phyloP scores from a whole-genome alignment of 768 basidiomycete genomes.

The Cyclocybe cylindracea region DNA sequence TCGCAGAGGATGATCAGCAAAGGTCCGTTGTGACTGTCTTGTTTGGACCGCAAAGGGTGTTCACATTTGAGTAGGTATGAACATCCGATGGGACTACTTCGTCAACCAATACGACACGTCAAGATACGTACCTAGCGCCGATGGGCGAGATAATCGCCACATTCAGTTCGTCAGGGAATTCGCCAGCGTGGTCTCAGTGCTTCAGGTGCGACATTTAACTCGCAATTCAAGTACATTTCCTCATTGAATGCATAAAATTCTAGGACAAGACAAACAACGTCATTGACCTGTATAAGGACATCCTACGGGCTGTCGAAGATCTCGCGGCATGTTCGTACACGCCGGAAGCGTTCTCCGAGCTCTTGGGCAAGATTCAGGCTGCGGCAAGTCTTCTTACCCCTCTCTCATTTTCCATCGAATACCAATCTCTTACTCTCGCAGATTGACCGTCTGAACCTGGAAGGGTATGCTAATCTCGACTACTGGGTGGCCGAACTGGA shows the following conservation, averaged over 20 bases:
- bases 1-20: constrained; percentile 90
- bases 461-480: constrained; percentile 94
- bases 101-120: constrained; percentile 91
- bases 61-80: constrained; percentile 66
- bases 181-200: constrained; percentile 86
- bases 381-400: constrained; percentile 53
- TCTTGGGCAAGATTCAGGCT: constrained; percentile 79
- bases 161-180: constrained; percentile 95
- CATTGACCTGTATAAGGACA: constrained; percentile 89
- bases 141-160: constrained; percentile 83
- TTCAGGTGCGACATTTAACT: constrained; percentile 59
- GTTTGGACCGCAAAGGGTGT: neutral
- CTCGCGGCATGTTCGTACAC: constrained; percentile 86
- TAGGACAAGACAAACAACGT: constrained; percentile 94
- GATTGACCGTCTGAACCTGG: constrained; percentile 94
- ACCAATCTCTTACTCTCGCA: constrained; percentile 23
- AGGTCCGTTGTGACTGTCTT: constrained; percentile 51
- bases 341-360: constrained; percentile 76
- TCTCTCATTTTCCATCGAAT: neutral
- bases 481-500: constrained; percentile 87
- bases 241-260: neutral
- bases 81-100: constrained; percentile 95
- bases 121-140: constrained; percentile 71
- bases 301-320: constrained; percentile 82
- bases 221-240: neutral